Base-by-base conservation (phyloP, 768 basidiomycete genomes). In the Tylopilus felleus region DNA sequence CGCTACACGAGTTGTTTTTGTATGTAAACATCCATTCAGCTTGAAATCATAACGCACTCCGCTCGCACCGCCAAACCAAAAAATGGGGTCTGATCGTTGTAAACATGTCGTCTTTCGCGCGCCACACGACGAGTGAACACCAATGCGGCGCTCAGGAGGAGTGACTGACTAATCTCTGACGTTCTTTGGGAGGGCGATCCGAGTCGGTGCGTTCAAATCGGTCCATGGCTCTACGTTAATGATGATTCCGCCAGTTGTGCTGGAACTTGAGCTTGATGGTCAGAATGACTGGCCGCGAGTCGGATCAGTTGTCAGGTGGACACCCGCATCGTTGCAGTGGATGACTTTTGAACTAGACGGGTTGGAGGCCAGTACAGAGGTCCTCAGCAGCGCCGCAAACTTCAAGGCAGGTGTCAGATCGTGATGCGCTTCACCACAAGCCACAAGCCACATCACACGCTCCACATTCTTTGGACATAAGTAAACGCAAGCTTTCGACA, bases 131-230 rank as follows among this genome's bases (percentile, higher is more conserved):
- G 10, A 38, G 38, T 38, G 36, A n/a, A 38, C 36, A 2, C 31
- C 31, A 36, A 27, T 10, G 47, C 17, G 39, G 23, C 46, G 25
- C 43, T 36, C 35, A 6, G 19, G 38, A 19, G 12, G 45, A 23
- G 39, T n/a, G 44, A 33, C 29, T 49, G 35, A 17, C 38, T 50
- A 25, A 50, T 41, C 31, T 28, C 31, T 27, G 17, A 23, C 28
- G 41, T 39, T 40, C 25, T 35, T 28, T 14, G 25, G 28, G 47
- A 53, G 47, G 55, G 49, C 36, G 50, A 60, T 62, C n/a, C n/a
- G n/a, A n/a, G n/a, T n/a, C 56, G 60, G 47, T 47, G 36, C 5
- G 28, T 54, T 23, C 21, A n/a, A n/a, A 27, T 49, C 25, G 47
- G 38, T 16, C 33, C 21, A 38, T 38, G 36, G 17, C 36, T 17